Percentiles rank a stretch among this genome's conserved stretches.
Evolutionary conservation across 2,329 filamentous ascomycete genomes (phyloP).

Genomic region (Sporothrix curviconia): DNA sequence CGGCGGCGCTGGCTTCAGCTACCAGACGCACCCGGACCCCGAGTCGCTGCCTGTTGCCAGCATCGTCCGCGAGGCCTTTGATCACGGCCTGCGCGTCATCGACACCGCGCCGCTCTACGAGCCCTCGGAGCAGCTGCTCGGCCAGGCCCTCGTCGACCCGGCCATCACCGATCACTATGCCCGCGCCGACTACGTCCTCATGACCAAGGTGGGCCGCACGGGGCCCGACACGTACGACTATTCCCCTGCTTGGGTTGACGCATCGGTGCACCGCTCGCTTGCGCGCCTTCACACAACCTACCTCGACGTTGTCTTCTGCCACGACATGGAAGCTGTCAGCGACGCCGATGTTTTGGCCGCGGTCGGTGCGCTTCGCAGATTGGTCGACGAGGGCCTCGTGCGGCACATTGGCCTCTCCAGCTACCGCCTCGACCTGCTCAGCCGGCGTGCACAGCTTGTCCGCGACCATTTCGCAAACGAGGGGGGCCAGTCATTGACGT

Average conservation of each 20-base stretch:
- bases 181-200: conserved; percentile 4
- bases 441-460: not conserved
- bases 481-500: not conserved
- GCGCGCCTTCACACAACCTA: not conserved
- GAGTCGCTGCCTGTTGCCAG: not conserved
- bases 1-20: conserved; percentile 11
- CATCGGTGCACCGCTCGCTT: not conserved
- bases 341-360: conserved; percentile 2
- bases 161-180: conserved; percentile 4
- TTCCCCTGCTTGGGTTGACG: not conserved
- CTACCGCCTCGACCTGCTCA: conserved; percentile 9
- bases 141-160: not conserved
- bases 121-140: conserved; percentile 10
- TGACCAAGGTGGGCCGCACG: conserved; percentile 8
- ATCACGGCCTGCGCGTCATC: conserved; percentile 6
- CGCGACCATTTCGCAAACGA: not conserved
- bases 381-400: not conserved
- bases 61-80: conserved; percentile 7
- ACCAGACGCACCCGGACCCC: conserved; percentile 7
- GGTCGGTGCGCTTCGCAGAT: not conserved
- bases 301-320: conserved; percentile 11
- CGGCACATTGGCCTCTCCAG: conserved; percentile 6
- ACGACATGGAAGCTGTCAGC: conserved; percentile 11
- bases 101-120: conserved; percentile 9
- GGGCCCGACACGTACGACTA: conserved; percentile 5